Evolutionary conservation across 2,329 filamentous ascomycete genomes (phyloP).

Genomic region (Alternaria ventricosa): DNA sequence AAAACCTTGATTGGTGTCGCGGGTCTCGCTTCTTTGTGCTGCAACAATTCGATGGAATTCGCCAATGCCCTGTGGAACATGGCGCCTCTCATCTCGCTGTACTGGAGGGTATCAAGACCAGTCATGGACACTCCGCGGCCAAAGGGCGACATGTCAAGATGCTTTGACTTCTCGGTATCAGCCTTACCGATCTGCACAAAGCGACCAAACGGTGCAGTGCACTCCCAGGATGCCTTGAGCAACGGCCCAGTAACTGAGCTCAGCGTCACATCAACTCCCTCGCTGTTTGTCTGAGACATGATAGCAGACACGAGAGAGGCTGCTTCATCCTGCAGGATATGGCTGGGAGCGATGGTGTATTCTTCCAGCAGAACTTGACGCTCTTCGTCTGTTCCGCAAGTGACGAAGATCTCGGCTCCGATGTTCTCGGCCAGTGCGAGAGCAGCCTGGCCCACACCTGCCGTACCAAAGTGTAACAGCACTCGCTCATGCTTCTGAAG

Average conservation of each 20-base stretch:
- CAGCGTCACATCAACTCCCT: conserved; percentile 1
- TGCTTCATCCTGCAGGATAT: not conserved
- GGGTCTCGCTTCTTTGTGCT: not conserved
- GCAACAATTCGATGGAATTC: not conserved
- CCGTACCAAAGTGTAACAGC: not conserved
- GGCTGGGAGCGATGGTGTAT: not conserved
- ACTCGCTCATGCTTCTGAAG: not conserved
- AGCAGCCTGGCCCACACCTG: not conserved
- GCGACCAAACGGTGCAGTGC: conserved; percentile 1
- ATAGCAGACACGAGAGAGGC: not conserved
- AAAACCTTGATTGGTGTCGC: not conserved
- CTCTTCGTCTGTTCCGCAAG: not conserved
- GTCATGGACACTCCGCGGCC: not conserved
- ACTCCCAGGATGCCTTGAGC: conserved; percentile 2
- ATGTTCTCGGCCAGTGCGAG: not conserved
- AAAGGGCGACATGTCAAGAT: conserved; percentile 1
- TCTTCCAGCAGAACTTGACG: not conserved
- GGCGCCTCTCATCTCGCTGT: not conserved
- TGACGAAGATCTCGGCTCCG: not conserved
- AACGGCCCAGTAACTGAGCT: not conserved
- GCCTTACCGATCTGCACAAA: conserved; percentile 1
- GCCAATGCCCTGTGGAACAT: not conserved
- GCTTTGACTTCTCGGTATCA: not conserved
- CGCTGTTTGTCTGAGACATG: not conserved
- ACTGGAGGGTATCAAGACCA: not conserved